Percentiles rank a stretch among this genome's conserved stretches.
Conservation (phyloP, 2,329 filamentous ascomycete genomes). For the Pseudogymnoascus sp. region DNA sequence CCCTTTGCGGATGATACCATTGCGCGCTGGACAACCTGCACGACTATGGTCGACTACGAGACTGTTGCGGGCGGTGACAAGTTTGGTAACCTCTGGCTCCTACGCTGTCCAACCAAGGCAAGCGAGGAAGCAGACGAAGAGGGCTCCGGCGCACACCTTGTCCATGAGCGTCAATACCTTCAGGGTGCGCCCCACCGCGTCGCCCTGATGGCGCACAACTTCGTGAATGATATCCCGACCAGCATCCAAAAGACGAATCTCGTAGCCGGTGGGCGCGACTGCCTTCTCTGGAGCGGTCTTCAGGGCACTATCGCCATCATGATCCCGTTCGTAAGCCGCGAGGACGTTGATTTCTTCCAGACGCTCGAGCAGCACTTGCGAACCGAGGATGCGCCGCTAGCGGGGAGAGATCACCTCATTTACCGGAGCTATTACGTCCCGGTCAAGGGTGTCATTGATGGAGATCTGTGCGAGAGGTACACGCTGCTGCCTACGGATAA, state of each 20-base stretch:
- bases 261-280: slow-evolving; percentile 83
- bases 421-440: slow-evolving; percentile 95
- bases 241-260: slow-evolving; percentile 83
- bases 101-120: slow-evolving; percentile 77
- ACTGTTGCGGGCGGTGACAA: slow-evolving; percentile 92
- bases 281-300: slow-evolving; percentile 87
- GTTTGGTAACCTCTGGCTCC: slow-evolving; percentile 91
- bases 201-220: slow-evolving; percentile 80
- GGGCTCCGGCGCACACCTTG: slow-evolving; percentile 80
- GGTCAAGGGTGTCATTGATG: slow-evolving; percentile 93
- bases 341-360: slow-evolving; percentile 97
- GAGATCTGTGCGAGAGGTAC: slow-evolving; percentile 91
- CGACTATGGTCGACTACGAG: slow-evolving; percentile 95
- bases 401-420: slow-evolving; percentile 89
- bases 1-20: slow-evolving; percentile 89
- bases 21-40: slow-evolving; percentile 82
- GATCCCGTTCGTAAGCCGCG: slow-evolving; percentile 82
- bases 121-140: slow-evolving; percentile 90
- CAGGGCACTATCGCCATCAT: slow-evolving; percentile 92
- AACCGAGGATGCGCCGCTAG: slow-evolving; percentile 76
- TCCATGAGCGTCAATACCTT: slow-evolving; percentile 82
- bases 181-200: slow-evolving; percentile 81
- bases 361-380: slow-evolving; percentile 83
- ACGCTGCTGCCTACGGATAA: slow-evolving; percentile 75
- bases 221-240: slow-evolving; percentile 84